These are phyloP conservation scores for Kazachstania taianensis DNA, from an alignment of 805 yeast genomes.

Conservation along the genomic window DNA sequence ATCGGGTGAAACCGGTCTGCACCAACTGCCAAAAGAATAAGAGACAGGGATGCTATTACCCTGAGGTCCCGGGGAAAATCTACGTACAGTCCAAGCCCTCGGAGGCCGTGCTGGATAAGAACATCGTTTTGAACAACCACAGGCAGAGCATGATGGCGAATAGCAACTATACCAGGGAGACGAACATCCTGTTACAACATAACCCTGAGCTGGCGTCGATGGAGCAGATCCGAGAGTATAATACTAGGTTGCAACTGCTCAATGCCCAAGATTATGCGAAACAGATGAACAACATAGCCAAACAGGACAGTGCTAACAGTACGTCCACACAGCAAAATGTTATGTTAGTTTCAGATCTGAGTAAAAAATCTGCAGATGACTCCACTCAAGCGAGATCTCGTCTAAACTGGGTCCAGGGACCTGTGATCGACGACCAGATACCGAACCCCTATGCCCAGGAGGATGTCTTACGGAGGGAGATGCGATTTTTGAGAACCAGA, in stretches of 20 bases:
- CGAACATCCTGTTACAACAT: constrained; percentile 4
- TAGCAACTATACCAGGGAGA: constrained; percentile 17
- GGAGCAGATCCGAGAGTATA: constrained; percentile 25
- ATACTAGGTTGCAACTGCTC: constrained; percentile 21
- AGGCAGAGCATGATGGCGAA: background rate
- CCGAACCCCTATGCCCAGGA: constrained; percentile 18
- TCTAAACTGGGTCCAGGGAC: constrained; percentile 26
- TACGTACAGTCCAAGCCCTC: background rate
- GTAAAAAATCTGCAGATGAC: constrained; percentile 16
- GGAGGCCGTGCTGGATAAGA: too few relatives aligned
- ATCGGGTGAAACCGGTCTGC: constrained; percentile 38
- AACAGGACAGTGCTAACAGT: constrained; percentile 11
- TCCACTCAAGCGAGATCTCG: constrained; percentile 12
- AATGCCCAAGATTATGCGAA: background rate
- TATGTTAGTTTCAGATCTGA: constrained; percentile 12
- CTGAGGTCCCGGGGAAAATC: constrained; percentile 7
- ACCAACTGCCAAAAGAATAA: constrained; percentile 29
- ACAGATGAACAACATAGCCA: constrained; percentile 2
- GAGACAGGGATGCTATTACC: constrained; percentile 16
- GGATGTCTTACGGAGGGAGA: constrained; percentile 20
- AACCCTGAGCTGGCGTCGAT: constrained; percentile 21
- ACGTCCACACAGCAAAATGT: constrained; percentile 7
- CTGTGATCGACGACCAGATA: constrained; percentile 23
- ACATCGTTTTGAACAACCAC: background rate
- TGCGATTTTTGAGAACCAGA: constrained; percentile 21